These are phyloP conservation scores for Psidium guajava DNA, from an alignment of 345 rosid species.

Conservation along the genomic window DNA sequence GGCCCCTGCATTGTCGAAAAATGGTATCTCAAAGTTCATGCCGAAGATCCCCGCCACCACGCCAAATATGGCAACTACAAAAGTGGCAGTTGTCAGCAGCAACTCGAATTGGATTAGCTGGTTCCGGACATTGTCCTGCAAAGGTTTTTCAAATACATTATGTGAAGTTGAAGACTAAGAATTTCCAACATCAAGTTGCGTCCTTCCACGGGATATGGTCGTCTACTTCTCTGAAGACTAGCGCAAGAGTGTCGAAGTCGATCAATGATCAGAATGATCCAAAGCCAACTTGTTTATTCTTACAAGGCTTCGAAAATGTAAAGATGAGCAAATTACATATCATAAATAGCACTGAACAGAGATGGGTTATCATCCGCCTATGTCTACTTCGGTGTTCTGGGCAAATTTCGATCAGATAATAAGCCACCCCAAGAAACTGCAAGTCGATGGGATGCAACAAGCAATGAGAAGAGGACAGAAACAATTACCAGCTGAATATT, in stretches of 20 bases:
- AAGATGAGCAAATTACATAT: not conserved
- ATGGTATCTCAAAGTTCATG: conserved; percentile 66
- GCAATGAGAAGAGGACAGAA: not conserved
- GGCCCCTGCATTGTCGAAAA: conserved; percentile 60
- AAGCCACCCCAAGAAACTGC: not conserved
- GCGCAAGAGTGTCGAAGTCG: not conserved
- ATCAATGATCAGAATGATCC: not conserved
- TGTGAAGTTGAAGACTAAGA: not conserved
- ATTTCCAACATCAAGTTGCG: not conserved
- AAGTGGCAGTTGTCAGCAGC: conserved; percentile 82
- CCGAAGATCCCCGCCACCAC: conserved; percentile 97
- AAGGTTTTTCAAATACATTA: not conserved
- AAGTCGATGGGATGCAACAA: not conserved
- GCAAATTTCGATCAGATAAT: not conserved
- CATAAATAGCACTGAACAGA: not conserved
- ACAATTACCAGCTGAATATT: conserved; percentile 81
- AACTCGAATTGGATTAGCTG: conserved; percentile 96
- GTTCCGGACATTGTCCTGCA: conserved; percentile 93
- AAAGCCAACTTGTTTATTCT: not conserved
- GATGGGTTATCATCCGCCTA: not conserved
- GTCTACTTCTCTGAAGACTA: not conserved
- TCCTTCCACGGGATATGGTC: not conserved
- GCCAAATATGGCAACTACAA: conserved; percentile 92
- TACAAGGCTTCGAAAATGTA: not conserved
- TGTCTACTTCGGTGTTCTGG: not conserved